Conservation (phyloP, 202 grass and related monocot genomes). For the Alloteropsis angusta region DNA sequence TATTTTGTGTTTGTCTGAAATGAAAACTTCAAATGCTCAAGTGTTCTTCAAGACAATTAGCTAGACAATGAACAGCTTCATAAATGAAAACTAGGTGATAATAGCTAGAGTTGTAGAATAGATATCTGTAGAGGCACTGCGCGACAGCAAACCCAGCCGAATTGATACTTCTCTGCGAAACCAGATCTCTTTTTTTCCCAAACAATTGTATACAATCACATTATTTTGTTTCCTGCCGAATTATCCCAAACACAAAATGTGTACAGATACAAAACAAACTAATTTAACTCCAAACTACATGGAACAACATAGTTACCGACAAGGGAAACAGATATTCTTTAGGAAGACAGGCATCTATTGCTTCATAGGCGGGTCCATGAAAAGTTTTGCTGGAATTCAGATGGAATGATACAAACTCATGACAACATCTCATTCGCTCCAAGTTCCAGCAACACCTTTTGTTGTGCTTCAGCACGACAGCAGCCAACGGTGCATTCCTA, state of each 20-base stretch:
- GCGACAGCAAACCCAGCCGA: neutral
- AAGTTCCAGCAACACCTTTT: neutral
- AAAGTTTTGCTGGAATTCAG: neutral
- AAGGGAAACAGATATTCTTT: constrained; percentile 4
- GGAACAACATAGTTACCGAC: neutral
- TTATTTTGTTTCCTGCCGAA: neutral
- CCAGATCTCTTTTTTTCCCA: neutral
- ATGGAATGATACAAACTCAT: constrained; percentile 16
- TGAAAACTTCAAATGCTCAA: neutral
- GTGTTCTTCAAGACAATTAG: neutral
- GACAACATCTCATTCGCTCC: neutral
- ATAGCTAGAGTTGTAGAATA: neutral
- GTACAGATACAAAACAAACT: constrained; percentile 35
- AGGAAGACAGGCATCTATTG: neutral
- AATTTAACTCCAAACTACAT: constrained; percentile 19
- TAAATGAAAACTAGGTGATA: neutral
- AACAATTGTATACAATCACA: neutral
- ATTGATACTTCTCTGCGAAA: neutral
- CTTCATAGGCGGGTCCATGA: neutral
- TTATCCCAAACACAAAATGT: constrained; percentile 5
- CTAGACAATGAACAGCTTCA: constrained; percentile 3
- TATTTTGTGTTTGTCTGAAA: neutral
- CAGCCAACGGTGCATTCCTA: neutral
- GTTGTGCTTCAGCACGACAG: neutral
- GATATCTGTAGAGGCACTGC: neutral